A percentile compares a stretch with the other conserved stretches of the same genome.
phyloP scores from a whole-genome alignment of 805 yeast species.

The Myxozyma udenii region DNA sequence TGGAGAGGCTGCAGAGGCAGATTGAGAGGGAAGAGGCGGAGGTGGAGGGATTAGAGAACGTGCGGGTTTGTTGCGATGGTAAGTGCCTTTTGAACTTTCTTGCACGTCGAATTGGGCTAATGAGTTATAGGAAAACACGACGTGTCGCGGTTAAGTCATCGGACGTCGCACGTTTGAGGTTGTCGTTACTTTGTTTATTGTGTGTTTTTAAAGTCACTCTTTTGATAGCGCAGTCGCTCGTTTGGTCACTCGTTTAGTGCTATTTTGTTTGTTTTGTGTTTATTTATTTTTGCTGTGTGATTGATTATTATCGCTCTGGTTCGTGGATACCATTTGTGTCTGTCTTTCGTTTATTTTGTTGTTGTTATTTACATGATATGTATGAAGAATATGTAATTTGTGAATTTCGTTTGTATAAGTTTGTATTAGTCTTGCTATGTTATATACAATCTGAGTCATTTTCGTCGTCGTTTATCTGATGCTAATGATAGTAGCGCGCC shows the following conservation, averaged over 20 bases:
- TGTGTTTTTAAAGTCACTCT: not conserved
- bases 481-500: too few species aligned
- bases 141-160: constrained; percentile 19
- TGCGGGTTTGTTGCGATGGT: constrained; percentile 41
- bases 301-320: not conserved
- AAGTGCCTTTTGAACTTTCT: not conserved
- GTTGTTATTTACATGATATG: not conserved
- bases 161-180: not conserved
- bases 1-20: constrained; percentile 8
- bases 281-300: not conserved
- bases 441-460: too few species aligned
- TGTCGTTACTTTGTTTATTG: not conserved
- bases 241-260: not conserved
- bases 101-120: not conserved
- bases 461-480: too few species aligned
- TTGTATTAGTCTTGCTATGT: too few species aligned
- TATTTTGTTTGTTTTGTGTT: not conserved
- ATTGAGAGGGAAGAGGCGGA: constrained; percentile 36
- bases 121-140: constrained; percentile 29
- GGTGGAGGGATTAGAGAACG: constrained; percentile 46
- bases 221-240: not conserved
- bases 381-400: too few species aligned
- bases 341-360: not conserved
- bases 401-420: too few species aligned
- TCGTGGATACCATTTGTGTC: not conserved